These are phyloP conservation scores for Haplosporangium sp. DNA, from an alignment of 371 early-diverging fungal species.

Conservation along the genomic window DNA sequence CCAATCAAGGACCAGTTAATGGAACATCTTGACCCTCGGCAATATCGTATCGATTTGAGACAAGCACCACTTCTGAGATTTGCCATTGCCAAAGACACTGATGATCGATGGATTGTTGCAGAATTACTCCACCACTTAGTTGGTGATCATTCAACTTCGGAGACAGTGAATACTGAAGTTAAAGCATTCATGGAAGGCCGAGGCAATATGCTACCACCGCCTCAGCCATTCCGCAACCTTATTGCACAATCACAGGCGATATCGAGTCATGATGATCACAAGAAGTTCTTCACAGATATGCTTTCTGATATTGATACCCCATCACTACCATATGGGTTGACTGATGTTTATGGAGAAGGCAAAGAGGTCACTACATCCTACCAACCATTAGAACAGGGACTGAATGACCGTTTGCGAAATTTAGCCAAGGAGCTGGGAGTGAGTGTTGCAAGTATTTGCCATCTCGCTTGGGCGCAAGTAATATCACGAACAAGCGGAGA, in stretches of 20 bases:
- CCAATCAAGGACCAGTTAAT: conserved; percentile 10
- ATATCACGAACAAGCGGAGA: conserved; percentile 21
- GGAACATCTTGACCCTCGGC: not conserved
- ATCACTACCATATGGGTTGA: conserved; percentile 12
- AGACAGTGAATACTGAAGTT: conserved; percentile 9
- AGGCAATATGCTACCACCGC: conserved; percentile 4
- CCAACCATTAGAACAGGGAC: conserved; percentile 10
- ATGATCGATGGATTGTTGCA: conserved; percentile 11
- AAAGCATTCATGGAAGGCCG: conserved; percentile 13
- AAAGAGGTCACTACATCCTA: not conserved
- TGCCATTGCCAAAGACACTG: not conserved
- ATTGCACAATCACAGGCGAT: conserved; percentile 11
- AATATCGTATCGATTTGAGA: conserved; percentile 7
- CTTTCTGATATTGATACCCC: conserved; percentile 16
- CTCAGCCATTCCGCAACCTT: conserved; percentile 26
- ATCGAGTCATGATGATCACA: not conserved
- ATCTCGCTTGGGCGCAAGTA: conserved; percentile 16
- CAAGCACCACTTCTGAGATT: no score
- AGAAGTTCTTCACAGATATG: conserved; percentile 16
- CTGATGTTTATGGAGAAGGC: conserved; percentile 3
- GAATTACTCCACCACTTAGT: conserved; percentile 20
- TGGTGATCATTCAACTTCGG: conserved; percentile 20
- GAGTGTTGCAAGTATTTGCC: conserved; percentile 14
- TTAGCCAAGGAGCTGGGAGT: conserved; percentile 16
- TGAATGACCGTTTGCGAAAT: conserved; percentile 11